phyloP scores from a whole-genome alignment of 2,329 filamentous ascomycete genomes.

The Claviceps arundinis region DNA sequence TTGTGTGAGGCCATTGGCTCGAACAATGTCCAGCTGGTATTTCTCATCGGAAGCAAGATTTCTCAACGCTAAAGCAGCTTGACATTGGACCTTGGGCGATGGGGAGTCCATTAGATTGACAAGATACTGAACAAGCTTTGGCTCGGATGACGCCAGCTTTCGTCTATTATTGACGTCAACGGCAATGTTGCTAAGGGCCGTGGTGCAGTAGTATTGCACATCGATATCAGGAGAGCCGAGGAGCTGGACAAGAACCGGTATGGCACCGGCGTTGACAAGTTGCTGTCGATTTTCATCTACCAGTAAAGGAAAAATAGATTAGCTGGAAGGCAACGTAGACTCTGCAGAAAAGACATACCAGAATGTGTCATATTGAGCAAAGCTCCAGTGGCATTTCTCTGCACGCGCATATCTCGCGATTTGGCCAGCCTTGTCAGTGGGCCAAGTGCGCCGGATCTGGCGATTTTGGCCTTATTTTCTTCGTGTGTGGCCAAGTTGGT shows the following conservation, averaged over 20 bases:
- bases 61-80: slow-evolving; percentile 83
- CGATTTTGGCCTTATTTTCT: slow-evolving; percentile 98
- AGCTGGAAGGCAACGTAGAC: neutral
- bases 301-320: neutral
- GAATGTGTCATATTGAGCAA: slow-evolving; percentile 99
- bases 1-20: slow-evolving; percentile 71
- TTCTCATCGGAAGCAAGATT: slow-evolving; percentile 97
- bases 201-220: slow-evolving; percentile 99
- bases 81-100: slow-evolving; percentile 94
- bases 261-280: slow-evolving; percentile 93
- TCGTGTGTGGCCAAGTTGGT: slow-evolving; percentile 97
- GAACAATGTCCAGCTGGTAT: slow-evolving; percentile 95
- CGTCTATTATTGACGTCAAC: slow-evolving; percentile 86
- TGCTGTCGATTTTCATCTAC: slow-evolving; percentile 94
- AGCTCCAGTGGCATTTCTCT: slow-evolving; percentile 92
- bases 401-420: slow-evolving; percentile 96
- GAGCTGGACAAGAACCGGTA: slow-evolving; percentile 89
- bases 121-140: slow-evolving; percentile 81
- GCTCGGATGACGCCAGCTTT: slow-evolving; percentile 80
- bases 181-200: slow-evolving; percentile 94
- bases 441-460: slow-evolving; percentile 80
- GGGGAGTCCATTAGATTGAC: slow-evolving; percentile 96
- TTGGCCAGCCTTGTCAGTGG: slow-evolving; percentile 87
- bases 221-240: slow-evolving; percentile 89
- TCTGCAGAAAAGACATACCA: slow-evolving; percentile 39